Evolutionary conservation across 306 rosid genomes (phyloP), one percentile per base, ranked within the genome.

Genomic region (Potentilla sterilis): DNA sequence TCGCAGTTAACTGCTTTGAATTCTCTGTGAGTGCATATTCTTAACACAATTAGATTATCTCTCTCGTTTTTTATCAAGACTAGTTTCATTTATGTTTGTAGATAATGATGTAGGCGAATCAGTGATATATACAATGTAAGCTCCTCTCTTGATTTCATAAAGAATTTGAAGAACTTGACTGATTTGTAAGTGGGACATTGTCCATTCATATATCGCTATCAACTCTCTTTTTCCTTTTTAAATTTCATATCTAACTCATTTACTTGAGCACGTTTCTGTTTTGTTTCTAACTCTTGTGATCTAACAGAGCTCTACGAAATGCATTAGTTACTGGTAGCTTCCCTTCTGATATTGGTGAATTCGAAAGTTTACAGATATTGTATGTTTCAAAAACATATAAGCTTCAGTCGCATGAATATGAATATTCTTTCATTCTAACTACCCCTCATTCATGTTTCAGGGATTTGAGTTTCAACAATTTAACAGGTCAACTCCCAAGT

Each of bases 391-490:
- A 28, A 28, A 28, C 28, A 28, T 28, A 28, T 2, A 13, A 42
- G 34, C 8, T 47, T 5, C 2, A 21, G 0, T 64, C 10, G 28
- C 3, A 2, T 28, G 21, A 47, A 28, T 28, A 47, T 41, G 57
- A 37, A 3, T 21, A 3, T 64, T 34, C 28, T 24, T 10, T 67
- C 61, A 10, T 15, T 43, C 63, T 18, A 42, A 32, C 28, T 28
- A 28, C 28, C 28, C 28, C 28, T 28, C 28, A 28, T 28, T 28
- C 28, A 34, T 13, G 1, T 3, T 59, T 58, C 70, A 81, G 84
- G 70, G 75, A 81, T 71, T 65, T 81, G 70, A 46, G 81, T 76
- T 76, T 76, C 74, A 81, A 81, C 67, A 76, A 81, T 37, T 14
- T 81, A 55, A 70, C 69, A 32, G 84, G 84, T 37, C 52, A 44